These are phyloP conservation scores for Cytospora mali DNA, from an alignment of 2,329 filamentous ascomycete genomes.

Conservation along the genomic window DNA sequence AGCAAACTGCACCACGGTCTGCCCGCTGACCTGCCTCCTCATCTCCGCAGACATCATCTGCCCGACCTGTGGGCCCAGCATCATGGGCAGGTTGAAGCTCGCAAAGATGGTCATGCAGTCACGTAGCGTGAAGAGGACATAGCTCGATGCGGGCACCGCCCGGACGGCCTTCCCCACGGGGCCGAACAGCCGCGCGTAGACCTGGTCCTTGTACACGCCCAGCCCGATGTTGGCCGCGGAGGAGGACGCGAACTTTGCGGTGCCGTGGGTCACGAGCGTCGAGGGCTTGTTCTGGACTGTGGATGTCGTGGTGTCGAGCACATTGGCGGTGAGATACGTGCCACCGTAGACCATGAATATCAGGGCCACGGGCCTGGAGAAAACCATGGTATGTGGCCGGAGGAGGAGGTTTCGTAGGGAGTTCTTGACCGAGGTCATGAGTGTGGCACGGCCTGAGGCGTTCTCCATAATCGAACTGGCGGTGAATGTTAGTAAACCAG, in stretches of 20 bases:
- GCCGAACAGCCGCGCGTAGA: slow-evolving; percentile 82
- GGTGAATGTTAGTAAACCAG: not conserved
- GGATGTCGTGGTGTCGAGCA: slow-evolving; percentile 77
- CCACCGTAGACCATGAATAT: slow-evolving; percentile 79
- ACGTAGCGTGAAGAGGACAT: slow-evolving; percentile 76
- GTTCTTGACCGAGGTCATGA: slow-evolving; percentile 60
- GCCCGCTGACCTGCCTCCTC: slow-evolving; percentile 52
- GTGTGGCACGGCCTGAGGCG: slow-evolving; percentile 67
- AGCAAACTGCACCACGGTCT: slow-evolving; percentile 73
- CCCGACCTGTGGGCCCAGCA: slow-evolving; percentile 72
- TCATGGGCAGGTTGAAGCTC: slow-evolving; percentile 83
- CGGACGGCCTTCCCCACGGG: slow-evolving; percentile 52
- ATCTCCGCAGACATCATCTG: slow-evolving; percentile 56
- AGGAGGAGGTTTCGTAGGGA: slow-evolving; percentile 60
- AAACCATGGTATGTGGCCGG: slow-evolving; percentile 63
- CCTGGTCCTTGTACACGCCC: slow-evolving; percentile 87
- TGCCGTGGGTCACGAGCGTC: slow-evolving; percentile 69
- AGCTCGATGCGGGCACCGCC: slow-evolving; percentile 69
- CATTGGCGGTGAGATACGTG: slow-evolving; percentile 88
- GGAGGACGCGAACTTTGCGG: slow-evolving; percentile 79
- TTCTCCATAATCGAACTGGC: slow-evolving; percentile 77
- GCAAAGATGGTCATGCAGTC: slow-evolving; percentile 91
- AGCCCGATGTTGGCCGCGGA: slow-evolving; percentile 81
- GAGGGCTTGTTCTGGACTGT: slow-evolving; percentile 62
- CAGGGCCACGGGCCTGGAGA: slow-evolving; percentile 68